Base-by-base conservation (phyloP, 2,329 filamentous ascomycete genomes). In the Colletotrichum viniferum region DNA sequence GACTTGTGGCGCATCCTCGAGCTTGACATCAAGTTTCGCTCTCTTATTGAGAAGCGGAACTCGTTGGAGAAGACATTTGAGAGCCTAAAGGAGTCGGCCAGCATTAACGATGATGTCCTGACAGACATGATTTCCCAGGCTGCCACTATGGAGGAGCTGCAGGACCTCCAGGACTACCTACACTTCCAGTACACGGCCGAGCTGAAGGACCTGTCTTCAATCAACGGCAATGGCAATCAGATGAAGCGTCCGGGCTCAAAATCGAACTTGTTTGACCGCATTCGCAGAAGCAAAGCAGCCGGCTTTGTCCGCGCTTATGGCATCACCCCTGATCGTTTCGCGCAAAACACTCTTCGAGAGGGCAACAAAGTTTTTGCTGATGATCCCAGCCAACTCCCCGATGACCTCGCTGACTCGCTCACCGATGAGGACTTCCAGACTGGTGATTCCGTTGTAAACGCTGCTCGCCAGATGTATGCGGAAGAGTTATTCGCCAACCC, bases 1-100 rank as follows among this genome's bases (percentile, higher is more conserved):
- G 96, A 99, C 80, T 87, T 99, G 4, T 99, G 97, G 97, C 94
- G 96, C 70, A 95, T 99, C 66, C 91, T 98, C 56, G 97, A 99
- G 80, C 90, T 97, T 69, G 97, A 99, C 82, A 92, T 98, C 82
- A 98, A 98, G 83, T 99, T 97, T 84, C 93, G 96, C 63, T 97
- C 96, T 3, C 91, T 98, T 70, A 90, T 97, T 61, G 97, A 99
- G 81, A 98, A 98, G 87, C 92, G 96, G 48, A 96, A 96, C 79
- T 91, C 94, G 4, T 90, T 99, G 16, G 93, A 96, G 80, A 94
- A 92, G 85, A 94, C 93, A 1, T 96, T 93, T 77, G 92, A 95
- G 18, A 94, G 93, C 76, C 86, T 98, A 24, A 94, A 92, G 80
- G 86, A 86, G 2, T 85, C 86, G 7, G 86, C 91, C 21, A 89